Evolutionary conservation across 257 asterid genomes (phyloP).

Genomic region (Paraleonurus japonicus): DNA sequence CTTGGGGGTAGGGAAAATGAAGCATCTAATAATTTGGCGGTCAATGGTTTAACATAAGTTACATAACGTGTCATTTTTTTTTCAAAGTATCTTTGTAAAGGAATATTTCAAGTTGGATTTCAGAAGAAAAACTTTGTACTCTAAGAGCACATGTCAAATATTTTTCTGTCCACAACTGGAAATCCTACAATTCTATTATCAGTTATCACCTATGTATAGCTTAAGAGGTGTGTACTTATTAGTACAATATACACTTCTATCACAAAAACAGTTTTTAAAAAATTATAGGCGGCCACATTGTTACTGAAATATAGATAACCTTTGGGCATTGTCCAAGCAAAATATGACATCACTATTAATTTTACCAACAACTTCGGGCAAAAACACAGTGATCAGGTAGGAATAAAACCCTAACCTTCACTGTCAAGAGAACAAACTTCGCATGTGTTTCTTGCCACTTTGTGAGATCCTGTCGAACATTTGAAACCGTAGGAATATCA

Average conservation of each 20-base stretch:
- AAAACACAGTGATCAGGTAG: not conserved
- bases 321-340: not conserved
- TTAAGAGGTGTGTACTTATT: not conserved
- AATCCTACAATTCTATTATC: not conserved
- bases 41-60: not conserved
- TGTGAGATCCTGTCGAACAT: conserved; percentile 88
- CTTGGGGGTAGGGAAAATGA: not conserved
- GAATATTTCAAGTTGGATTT: not conserved
- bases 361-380: not conserved
- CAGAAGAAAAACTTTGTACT: not conserved
- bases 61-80: not conserved
- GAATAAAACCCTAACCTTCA: conserved; percentile 55
- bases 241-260: not conserved
- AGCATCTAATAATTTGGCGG: not conserved
- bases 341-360: not conserved
- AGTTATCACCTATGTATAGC: not conserved
- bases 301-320: not conserved
- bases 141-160: not conserved
- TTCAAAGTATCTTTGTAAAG: not conserved
- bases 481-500: conserved; percentile 73
- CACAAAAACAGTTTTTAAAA: not conserved
- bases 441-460: conserved; percentile 96
- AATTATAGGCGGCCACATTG: not conserved
- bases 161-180: not conserved
- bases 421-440: conserved; percentile 75